Evolutionary conservation across 371 early-diverging fungal species (phyloP), one percentile per base, ranked within the genome.

Genomic region (Apophysomyces variabilis): DNA sequence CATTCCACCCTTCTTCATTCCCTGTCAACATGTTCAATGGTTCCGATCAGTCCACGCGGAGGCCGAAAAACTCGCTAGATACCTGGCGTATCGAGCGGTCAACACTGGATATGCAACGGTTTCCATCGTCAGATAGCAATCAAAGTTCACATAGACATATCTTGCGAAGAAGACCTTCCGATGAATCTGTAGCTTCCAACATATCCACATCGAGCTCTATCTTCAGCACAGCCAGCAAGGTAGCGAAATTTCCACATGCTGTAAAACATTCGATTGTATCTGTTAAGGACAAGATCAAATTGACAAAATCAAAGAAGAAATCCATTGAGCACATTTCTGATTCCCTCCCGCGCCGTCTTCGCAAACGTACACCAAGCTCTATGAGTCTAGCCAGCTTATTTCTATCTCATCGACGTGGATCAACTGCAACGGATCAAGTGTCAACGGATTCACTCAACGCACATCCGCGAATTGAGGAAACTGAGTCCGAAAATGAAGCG

Each of bases 161-260:
- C 8, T 21, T 50, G 54, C 35, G 54, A 50, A 50, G 54, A 21
- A 16, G 54, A 21, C 54, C 54, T 7, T 50, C 54, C 21, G 54
- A 73, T 69, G 79, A 70, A 18, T 82, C 82, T 5, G 67, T 82
- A 35, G 69, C 64, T 35, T 81, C 82, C 12, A 75, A 58, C 32
- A 62, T 63, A 14, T 80, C 80, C 6, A 69, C 76, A 3, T 73
- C 78, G 4, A 79, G 78, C 50, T 77, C 82, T 4, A 71, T 79
- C 37, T 65, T 78, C 38, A 82, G 82, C 58, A 82, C 79, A 18
- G 73, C 82, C 6, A 82, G 79, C 64, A 68, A 72, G 65, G 66
- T 78, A 37, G 66, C 72, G 14, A 75, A 70, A 60, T 63, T 79
- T 56, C 78, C 79, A 18, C 74, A 73, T 56, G 74, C 67, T 57